Conservation (phyloP, 108 stramenopile species). For the Skeletonema marinoi region DNA sequence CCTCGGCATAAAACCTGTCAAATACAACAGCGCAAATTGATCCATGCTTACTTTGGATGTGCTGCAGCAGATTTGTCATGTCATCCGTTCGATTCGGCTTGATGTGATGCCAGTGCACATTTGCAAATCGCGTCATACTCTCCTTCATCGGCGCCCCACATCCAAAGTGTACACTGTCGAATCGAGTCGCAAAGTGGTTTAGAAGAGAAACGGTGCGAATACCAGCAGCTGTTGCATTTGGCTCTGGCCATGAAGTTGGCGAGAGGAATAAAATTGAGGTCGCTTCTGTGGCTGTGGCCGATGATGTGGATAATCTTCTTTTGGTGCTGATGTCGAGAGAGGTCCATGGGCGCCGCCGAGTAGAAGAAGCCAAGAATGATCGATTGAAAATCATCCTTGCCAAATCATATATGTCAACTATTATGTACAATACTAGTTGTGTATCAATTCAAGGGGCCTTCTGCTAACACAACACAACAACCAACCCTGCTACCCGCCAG, state of each 20-base stretch:
- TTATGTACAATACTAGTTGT: too few species aligned
- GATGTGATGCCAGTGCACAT: constrained; percentile 40
- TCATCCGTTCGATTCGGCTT: constrained; percentile 33
- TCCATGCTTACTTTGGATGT: constrained; percentile 6
- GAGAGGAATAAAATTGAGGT: constrained; percentile 44
- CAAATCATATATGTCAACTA: too few species aligned
- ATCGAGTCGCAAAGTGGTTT: constrained; percentile 43
- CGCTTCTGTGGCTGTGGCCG: neutral
- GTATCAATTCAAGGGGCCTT: too few species aligned
- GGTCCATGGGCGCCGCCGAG: neutral
- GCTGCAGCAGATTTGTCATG: constrained; percentile 31
- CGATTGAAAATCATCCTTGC: neutral
- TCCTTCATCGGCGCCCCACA: constrained; percentile 21
- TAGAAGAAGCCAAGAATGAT: neutral
- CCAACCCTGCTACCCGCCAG: too few species aligned
- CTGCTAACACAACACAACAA: too few species aligned
- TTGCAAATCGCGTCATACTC: neutral
- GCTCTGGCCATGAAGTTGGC: constrained; percentile 65
- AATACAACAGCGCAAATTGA: constrained; percentile 54
- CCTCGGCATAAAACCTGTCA: constrained; percentile 81
- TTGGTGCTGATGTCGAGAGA: neutral
- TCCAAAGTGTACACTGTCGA: constrained; percentile 40
- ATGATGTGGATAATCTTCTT: neutral
- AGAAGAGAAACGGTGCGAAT: constrained; percentile 55
- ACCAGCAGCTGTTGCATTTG: constrained; percentile 69